These are phyloP conservation scores for Linum usitatissimum DNA, from an alignment of 345 rosid genomes.

Conservation along the genomic window DNA sequence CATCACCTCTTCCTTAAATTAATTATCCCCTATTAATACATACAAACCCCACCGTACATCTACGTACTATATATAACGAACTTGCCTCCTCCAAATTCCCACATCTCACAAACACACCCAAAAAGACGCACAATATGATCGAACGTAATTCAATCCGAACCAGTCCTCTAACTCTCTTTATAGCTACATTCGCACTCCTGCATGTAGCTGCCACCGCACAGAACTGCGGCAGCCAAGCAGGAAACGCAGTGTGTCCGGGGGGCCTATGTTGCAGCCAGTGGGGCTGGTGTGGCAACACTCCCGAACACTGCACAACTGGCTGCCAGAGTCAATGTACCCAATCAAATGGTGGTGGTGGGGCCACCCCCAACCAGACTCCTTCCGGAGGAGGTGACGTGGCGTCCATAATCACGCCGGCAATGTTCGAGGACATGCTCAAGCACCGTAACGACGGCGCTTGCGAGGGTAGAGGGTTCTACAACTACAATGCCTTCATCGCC, in stretches of 20 bases:
- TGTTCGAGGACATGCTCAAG: slow-evolving; percentile 11
- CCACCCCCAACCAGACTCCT: too few relatives aligned
- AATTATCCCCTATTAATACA: too few relatives aligned
- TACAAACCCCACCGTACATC: too few relatives aligned
- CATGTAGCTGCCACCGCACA: not conserved
- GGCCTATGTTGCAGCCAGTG: slow-evolving; percentile 12
- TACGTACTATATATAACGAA: too few relatives aligned
- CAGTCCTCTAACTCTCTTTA: not conserved
- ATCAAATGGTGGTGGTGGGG: not conserved
- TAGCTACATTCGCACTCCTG: not conserved
- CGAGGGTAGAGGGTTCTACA: slow-evolving; percentile 14
- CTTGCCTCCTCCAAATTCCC: too few relatives aligned
- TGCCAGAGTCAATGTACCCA: slow-evolving; percentile 17
- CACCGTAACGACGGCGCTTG: slow-evolving; percentile 14
- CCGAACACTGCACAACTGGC: not conserved
- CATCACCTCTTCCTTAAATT: too few relatives aligned
- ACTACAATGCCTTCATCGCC: slow-evolving; percentile 14
- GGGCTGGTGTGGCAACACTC: slow-evolving; percentile 17
- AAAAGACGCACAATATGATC: too few relatives aligned
- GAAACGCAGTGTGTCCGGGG: slow-evolving; percentile 12
- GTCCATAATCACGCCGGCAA: slow-evolving; percentile 1
- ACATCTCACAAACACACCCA: too few relatives aligned
- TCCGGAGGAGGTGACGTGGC: slow-evolving; percentile 4
- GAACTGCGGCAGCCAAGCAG: slow-evolving; percentile 17
- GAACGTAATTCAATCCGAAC: too few relatives aligned